A percentile compares a stretch with the other conserved stretches of the same genome.
Evolutionary conservation across 1,284 basidiomycete species (phyloP).

Genomic region (Thelephora terrestris): DNA sequence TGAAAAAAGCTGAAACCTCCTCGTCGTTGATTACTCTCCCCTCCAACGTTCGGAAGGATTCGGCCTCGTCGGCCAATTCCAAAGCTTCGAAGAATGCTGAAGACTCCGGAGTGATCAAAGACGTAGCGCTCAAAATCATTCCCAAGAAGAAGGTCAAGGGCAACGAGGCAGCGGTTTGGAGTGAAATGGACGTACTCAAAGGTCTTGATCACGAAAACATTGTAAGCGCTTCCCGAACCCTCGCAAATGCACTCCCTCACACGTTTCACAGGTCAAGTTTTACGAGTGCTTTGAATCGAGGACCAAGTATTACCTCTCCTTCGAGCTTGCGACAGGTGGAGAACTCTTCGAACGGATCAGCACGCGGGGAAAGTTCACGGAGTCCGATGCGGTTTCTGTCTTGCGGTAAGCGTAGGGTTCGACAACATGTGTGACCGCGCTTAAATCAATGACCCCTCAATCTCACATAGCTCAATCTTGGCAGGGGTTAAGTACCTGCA

Average conservation of each 20-base stretch:
- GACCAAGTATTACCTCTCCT: conserved; percentile 84
- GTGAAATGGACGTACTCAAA: conserved; percentile 85
- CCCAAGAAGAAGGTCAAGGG: conserved; percentile 89
- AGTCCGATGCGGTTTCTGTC: conserved; percentile 73
- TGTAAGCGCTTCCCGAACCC: conserved; percentile 34
- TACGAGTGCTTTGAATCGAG: conserved; percentile 91
- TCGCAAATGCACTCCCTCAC: neutral
- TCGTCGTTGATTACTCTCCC: conserved; percentile 5
- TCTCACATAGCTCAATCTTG: conserved; percentile 51
- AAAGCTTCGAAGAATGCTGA: conserved; percentile 1
- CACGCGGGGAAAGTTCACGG: conserved; percentile 80
- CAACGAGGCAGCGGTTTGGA: conserved; percentile 76
- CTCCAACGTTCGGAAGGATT: conserved; percentile 6
- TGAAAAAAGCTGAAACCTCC: too few relatives aligned
- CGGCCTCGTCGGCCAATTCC: neutral
- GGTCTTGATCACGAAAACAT: conserved; percentile 85
- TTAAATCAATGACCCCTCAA: neutral
- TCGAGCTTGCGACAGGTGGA: conserved; percentile 85
- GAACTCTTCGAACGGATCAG: conserved; percentile 84
- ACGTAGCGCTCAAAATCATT: conserved; percentile 84
- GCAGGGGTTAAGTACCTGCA: conserved; percentile 78
- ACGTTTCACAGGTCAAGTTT: conserved; percentile 63
- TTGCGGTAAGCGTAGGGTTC: conserved; percentile 39
- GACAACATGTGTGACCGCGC: neutral
- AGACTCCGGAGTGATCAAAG: conserved; percentile 35